Percentiles rank a stretch among this genome's conserved stretches.
phyloP scores from a whole-genome alignment of 139 green algal genomes.

The Medakamo hakoo region DNA sequence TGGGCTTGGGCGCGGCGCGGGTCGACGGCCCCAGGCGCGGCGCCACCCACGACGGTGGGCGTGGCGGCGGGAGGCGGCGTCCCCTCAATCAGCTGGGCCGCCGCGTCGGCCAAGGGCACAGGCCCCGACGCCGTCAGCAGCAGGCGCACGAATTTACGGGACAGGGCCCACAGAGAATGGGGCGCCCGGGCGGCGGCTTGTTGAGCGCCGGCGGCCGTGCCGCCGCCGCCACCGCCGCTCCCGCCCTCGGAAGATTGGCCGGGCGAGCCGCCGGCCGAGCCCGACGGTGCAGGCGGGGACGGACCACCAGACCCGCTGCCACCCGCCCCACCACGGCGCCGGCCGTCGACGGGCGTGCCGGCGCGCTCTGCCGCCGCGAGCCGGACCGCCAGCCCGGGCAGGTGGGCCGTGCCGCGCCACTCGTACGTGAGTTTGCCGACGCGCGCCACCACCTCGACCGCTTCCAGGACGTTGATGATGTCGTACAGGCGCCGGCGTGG shows the following conservation, averaged over 20 bases:
- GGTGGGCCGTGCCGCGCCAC: slow-evolving; percentile 25
- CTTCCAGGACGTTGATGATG: slow-evolving; percentile 72
- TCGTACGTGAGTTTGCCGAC: slow-evolving; percentile 33
- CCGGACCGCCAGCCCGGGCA: slow-evolving; percentile 23
- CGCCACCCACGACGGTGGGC: too few relatives aligned
- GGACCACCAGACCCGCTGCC: neutral
- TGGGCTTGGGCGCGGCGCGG: slow-evolving; percentile 5
- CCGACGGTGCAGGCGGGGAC: slow-evolving; percentile 6
- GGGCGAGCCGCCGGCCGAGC: neutral
- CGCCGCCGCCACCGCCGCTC: neutral
- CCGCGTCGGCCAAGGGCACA: slow-evolving; percentile 17
- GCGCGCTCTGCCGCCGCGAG: slow-evolving; percentile 15
- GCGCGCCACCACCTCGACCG: slow-evolving; percentile 35
- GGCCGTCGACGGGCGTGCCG: slow-evolving; percentile 9
- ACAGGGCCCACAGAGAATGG: slow-evolving; percentile 29
- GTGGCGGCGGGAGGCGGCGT: too few relatives aligned
- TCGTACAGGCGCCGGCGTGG: slow-evolving; percentile 63
- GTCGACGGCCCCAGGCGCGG: neutral
- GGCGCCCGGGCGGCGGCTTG: slow-evolving; percentile 6
- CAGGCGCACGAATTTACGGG: slow-evolving; percentile 23
- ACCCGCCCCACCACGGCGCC: neutral
- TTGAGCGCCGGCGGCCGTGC: neutral
- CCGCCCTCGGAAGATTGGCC: too few relatives aligned
- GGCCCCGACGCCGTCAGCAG: slow-evolving; percentile 16
- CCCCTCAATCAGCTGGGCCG: slow-evolving; percentile 17